phyloP scores from a whole-genome alignment of 371 early-diverging fungal genomes.

The Rhizomucor pusillus region DNA sequence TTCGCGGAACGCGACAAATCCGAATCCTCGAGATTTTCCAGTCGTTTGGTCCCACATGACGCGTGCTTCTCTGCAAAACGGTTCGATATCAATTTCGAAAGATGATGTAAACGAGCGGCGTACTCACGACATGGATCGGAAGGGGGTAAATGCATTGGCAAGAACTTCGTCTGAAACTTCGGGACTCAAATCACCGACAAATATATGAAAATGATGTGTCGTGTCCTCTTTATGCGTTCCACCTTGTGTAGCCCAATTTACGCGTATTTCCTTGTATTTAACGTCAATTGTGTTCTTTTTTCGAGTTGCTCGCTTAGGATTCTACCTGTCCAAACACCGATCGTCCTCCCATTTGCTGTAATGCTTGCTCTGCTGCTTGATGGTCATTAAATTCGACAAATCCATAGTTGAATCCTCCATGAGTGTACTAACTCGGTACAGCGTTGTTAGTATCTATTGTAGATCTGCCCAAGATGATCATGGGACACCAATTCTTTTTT shows the following conservation, averaged over 20 bases:
- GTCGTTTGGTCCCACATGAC: constrained; percentile 79
- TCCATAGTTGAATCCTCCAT: constrained; percentile 76
- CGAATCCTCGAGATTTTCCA: constrained; percentile 81
- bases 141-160: constrained; percentile 61
- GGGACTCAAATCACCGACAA: constrained; percentile 84
- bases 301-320: too few relatives aligned
- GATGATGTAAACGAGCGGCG: background rate
- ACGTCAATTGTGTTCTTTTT: background rate
- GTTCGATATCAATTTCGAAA: background rate
- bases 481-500: too few relatives aligned
- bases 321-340: constrained; percentile 59
- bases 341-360: constrained; percentile 76
- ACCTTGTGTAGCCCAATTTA: constrained; percentile 49
- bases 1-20: constrained; percentile 82
- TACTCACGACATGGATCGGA: constrained; percentile 63
- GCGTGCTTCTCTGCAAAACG: constrained; percentile 34
- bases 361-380: constrained; percentile 70
- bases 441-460: too few relatives aligned
- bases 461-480: too few relatives aligned
- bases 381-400: constrained; percentile 85
- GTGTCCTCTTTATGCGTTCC: constrained; percentile 54
- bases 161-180: constrained; percentile 80
- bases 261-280: constrained; percentile 46
- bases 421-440: constrained; percentile 13
- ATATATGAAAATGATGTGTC: constrained; percentile 75